A percentile compares a stretch with the other conserved stretches of the same genome.
These are phyloP conservation scores for Alternaria angustiovoidea DNA, from an alignment of 2,329 filamentous ascomycete genomes.

Conservation along the genomic window DNA sequence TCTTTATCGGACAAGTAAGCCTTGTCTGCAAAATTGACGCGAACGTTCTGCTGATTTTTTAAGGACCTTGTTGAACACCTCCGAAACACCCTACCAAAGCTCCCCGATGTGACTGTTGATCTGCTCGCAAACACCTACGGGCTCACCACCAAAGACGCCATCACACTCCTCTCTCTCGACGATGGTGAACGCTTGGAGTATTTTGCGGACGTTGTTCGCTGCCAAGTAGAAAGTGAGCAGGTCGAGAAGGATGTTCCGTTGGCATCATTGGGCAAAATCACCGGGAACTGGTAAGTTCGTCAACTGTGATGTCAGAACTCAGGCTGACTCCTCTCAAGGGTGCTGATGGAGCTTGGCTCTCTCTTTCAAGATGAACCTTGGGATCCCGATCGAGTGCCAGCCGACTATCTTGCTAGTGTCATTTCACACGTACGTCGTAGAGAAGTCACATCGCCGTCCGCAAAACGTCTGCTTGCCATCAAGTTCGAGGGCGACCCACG, in stretches of 20 bases:
- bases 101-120: conserved; percentile 75
- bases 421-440: conserved; percentile 52
- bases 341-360: conserved; percentile 62
- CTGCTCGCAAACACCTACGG: conserved; percentile 70
- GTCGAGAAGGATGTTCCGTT: conserved; percentile 24
- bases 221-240: conserved; percentile 33
- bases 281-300: conserved; percentile 63
- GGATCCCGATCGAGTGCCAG: conserved; percentile 51
- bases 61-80: conserved; percentile 73
- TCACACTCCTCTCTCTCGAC: conserved; percentile 79
- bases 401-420: conserved; percentile 54
- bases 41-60: conserved; percentile 12
- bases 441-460: conserved; percentile 62
- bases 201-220: conserved; percentile 71
- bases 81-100: conserved; percentile 67
- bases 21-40: neutral
- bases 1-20: conserved; percentile 70
- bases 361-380: conserved; percentile 55
- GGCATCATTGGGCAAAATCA: conserved; percentile 54
- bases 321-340: conserved; percentile 42
- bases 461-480: conserved; percentile 66
- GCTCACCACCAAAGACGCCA: conserved; percentile 81
- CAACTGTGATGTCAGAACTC: neutral
- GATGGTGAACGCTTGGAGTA: conserved; percentile 82
- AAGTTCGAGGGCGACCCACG: conserved; percentile 63